These are phyloP conservation scores for Sisymbrium irio DNA, from an alignment of 345 rosid species.

Conservation along the genomic window DNA sequence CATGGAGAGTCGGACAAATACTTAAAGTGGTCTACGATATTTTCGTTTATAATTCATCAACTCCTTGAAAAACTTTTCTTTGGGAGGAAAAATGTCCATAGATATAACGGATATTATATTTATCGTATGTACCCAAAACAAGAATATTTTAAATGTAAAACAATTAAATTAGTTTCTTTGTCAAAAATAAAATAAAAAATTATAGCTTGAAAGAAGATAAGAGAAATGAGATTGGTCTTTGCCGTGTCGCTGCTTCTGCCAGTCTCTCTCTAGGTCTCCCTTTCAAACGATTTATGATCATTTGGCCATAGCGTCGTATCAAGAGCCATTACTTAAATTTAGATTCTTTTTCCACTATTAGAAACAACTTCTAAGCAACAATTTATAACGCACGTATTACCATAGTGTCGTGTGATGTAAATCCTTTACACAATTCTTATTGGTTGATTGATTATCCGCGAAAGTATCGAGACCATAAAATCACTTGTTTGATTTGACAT, in stretches of 20 bases:
- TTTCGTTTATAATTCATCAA: background rate
- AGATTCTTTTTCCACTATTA: slow-evolving; percentile 5
- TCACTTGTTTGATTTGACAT: background rate
- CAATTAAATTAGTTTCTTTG: background rate
- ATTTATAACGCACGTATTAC: background rate
- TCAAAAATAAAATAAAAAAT: background rate
- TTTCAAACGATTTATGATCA: slow-evolving; percentile 3
- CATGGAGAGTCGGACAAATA: background rate
- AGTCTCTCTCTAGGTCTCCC: slow-evolving; percentile 23
- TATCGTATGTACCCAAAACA: background rate
- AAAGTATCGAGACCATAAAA: background rate
- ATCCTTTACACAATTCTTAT: slow-evolving; percentile 21
- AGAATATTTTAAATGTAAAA: background rate
- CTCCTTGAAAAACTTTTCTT: background rate
- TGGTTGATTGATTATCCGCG: background rate
- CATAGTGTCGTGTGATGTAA: background rate
- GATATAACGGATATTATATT: background rate
- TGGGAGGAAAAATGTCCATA: slow-evolving; percentile 7
- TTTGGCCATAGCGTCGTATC: slow-evolving; percentile 29
- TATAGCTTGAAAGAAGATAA: slow-evolving; percentile 21
- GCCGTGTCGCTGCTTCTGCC: slow-evolving; percentile 11
- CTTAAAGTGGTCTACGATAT: slow-evolving; percentile 13
- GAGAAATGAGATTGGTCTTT: slow-evolving; percentile 27
- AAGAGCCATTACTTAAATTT: slow-evolving; percentile 26
- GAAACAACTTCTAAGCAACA: slow-evolving; percentile 6